Percentiles rank a stretch among this genome's conserved stretches.
Conservation (phyloP, 495 filamentous ascomycete genomes). For the Lophiostoma macrostomum region DNA sequence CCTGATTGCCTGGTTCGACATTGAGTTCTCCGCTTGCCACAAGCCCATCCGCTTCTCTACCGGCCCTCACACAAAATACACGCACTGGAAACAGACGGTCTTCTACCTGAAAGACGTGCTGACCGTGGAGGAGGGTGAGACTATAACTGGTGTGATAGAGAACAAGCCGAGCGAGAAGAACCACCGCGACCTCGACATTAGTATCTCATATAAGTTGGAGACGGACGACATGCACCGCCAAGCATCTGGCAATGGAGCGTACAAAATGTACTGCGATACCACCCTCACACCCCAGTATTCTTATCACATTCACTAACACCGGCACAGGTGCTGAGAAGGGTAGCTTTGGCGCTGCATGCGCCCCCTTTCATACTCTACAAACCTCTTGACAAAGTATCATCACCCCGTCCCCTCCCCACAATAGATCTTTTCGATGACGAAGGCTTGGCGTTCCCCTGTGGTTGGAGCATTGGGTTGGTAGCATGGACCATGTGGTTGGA, state of each 20-base stretch:
- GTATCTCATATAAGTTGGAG: conserved; percentile 75
- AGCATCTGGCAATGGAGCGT: conserved; percentile 69
- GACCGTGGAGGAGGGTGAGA: conserved; percentile 44
- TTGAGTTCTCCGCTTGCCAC: conserved; percentile 91
- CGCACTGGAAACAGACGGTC: conserved; percentile 51
- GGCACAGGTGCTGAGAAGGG: too few relatives aligned
- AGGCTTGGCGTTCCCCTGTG: too few relatives aligned
- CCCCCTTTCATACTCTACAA: too few relatives aligned
- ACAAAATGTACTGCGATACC: conserved; percentile 89
- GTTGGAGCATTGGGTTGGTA: too few relatives aligned
- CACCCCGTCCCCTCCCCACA: too few relatives aligned
- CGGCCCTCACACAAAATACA: conserved; percentile 50
- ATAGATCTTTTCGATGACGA: too few relatives aligned
- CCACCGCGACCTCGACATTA: conserved; percentile 90
- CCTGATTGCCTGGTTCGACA: conserved; percentile 97
- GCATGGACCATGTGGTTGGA: too few relatives aligned
- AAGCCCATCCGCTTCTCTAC: conserved; percentile 49
- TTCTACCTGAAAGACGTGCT: conserved; percentile 47
- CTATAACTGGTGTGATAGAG: conserved; percentile 65
- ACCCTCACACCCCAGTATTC: too few relatives aligned
- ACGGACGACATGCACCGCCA: conserved; percentile 65
- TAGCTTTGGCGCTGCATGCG: too few relatives aligned
- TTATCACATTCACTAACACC: too few relatives aligned
- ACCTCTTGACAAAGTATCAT: too few relatives aligned
- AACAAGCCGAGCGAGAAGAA: conserved; percentile 93